Evolutionary conservation across 108 stramenopile species (phyloP).

Genomic region (Skeletonema marinoi): DNA sequence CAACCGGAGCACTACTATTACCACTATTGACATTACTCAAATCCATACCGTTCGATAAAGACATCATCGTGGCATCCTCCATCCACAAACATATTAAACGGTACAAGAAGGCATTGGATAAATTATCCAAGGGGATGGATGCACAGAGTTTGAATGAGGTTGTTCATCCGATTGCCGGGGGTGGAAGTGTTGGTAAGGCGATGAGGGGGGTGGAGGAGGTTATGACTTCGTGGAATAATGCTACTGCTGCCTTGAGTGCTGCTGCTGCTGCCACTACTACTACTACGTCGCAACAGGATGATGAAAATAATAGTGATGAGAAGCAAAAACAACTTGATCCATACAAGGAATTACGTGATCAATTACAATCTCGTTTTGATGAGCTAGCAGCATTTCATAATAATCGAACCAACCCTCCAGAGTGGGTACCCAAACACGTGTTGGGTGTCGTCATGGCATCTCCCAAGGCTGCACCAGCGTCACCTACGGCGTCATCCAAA

Average conservation of each 20-base stretch:
- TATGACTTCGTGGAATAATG: slow-evolving; percentile 38
- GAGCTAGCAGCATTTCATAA: slow-evolving; percentile 22
- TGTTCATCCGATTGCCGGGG: slow-evolving; percentile 32
- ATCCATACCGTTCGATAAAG: slow-evolving; percentile 45
- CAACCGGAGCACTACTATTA: slow-evolving; percentile 33
- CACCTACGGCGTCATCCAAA: background rate
- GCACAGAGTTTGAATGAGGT: slow-evolving; percentile 2
- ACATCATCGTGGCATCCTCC: slow-evolving; percentile 33
- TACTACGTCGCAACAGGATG: slow-evolving; percentile 1
- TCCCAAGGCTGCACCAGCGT: background rate
- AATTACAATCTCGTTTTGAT: slow-evolving; percentile 27
- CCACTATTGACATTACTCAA: slow-evolving; percentile 35
- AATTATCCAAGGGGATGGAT: slow-evolving; percentile 15
- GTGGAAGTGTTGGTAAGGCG: slow-evolving; percentile 24
- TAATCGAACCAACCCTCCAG: slow-evolving; percentile 17
- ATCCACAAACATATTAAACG: slow-evolving; percentile 41
- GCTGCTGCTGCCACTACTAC: slow-evolving; percentile 5
- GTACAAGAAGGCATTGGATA: slow-evolving; percentile 31
- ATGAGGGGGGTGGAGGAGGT: slow-evolving; percentile 24
- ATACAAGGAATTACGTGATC: slow-evolving; percentile 11
- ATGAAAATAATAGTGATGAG: background rate
- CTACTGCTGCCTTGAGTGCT: background rate
- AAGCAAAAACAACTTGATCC: background rate
- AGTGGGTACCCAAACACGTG: slow-evolving; percentile 25
- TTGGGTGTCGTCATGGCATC: slow-evolving; percentile 1